Percentiles rank a stretch among this genome's conserved stretches.
These are phyloP conservation scores for Metschnikowia rubicola DNA, from an alignment of 805 yeast genomes.

Conservation along the genomic window DNA sequence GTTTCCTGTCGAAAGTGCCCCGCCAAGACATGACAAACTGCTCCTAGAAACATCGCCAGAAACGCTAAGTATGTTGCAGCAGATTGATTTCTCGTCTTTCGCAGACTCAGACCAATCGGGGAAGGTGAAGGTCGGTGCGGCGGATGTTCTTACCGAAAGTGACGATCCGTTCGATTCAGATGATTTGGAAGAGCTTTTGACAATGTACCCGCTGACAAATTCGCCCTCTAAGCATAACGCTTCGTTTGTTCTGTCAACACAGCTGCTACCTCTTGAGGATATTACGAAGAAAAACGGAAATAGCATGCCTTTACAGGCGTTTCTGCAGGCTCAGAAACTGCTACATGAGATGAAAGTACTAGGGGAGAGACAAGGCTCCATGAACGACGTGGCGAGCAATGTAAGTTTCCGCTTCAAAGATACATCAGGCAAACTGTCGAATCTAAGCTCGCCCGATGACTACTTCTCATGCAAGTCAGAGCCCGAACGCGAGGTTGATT, in stretches of 20 bases:
- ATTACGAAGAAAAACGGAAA: too few relatives aligned
- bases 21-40: not conserved
- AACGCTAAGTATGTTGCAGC: constrained; percentile 9
- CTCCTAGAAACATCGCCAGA: constrained; percentile 11
- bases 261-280: not conserved
- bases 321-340: constrained; percentile 4
- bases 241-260: not conserved
- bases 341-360: not conserved
- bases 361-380: not conserved
- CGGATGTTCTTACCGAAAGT: constrained; percentile 9
- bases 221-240: not conserved
- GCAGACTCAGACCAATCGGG: constrained; percentile 8
- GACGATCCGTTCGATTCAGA: constrained; percentile 21
- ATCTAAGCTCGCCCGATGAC: not conserved
- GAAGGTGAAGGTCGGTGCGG: not conserved
- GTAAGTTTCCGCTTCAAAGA: too few relatives aligned
- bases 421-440: too few relatives aligned
- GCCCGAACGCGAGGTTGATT: not conserved
- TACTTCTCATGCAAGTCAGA: constrained; percentile 3
- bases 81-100: constrained; percentile 20
- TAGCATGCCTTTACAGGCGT: not conserved
- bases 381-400: too few relatives aligned
- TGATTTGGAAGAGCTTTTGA: constrained; percentile 17
- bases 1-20: constrained; percentile 4
- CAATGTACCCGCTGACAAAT: not conserved